Base-by-base conservation (phyloP, 768 basidiomycete genomes). In the Nidularia sp. region DNA sequence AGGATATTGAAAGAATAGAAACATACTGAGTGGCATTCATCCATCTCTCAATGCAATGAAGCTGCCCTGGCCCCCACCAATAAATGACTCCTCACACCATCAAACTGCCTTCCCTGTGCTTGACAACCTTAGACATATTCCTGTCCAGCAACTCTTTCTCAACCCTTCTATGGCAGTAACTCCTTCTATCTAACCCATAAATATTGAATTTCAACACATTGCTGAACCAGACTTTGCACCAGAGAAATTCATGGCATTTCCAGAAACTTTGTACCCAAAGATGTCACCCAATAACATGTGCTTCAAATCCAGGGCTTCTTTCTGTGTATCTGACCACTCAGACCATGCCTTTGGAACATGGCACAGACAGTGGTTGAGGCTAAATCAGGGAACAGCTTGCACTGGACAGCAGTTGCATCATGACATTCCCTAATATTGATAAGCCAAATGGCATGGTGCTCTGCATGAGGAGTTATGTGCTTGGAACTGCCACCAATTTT, bases 71-170 rank as follows among this genome's bases (percentile, higher is more conserved):
- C 5, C 67, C 63, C 1, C 59, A 10, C 9, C 53, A 52, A 0
- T 53, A 64, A 42, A 71, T 52, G 46, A 62, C 60, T 6, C 64
- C 67, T 66, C 67, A 71, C 6, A 70, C 64, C 59, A 61, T 66
- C 2, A 70, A 50, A 45, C 47, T 58, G 45, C 68, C 66, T 8
- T 63, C 57, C 10, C 69, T 63, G 49, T 63, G 62, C 52, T 69
- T 68, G 22, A 65, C 57, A 18, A 51, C 60, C 45, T 62, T 58
- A 45, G 59, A 54, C 1, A 51, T 55, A 25, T 54, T 49, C 4
- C 41, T 6, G 5, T 51, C 55, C 41, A 55, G 34, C 12, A 63
- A 57, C 10, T 31, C 58, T 44, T 66, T 55, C 34, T 57, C 59
- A 18, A 49, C 51, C 33, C 50, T 41, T 52, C 57, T 62, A 51